A percentile compares a stretch with the other conserved stretches of the same genome.
Conservation (phyloP, 768 basidiomycete species). For the Candolleomyces eurysporus region DNA sequence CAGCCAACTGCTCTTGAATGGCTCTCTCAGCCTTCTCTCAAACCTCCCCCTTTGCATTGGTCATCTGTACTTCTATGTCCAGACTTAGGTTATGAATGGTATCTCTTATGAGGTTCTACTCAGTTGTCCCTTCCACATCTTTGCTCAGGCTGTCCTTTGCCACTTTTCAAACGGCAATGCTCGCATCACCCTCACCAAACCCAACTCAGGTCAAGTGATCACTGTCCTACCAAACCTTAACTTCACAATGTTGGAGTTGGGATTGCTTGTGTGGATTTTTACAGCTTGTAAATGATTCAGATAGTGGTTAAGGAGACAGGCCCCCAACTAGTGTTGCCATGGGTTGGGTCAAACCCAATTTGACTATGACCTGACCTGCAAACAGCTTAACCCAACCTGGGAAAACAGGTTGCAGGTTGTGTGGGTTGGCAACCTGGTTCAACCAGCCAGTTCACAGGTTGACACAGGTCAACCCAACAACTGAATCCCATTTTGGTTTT, state of each 20-base stretch:
- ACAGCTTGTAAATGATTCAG: neutral
- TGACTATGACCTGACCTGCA: too few relatives aligned
- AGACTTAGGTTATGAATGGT: conserved; percentile 18
- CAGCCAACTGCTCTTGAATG: conserved; percentile 14
- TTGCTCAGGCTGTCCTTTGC: conserved; percentile 8
- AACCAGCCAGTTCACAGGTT: too few relatives aligned
- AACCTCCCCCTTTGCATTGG: conserved; percentile 15
- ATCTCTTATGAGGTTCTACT: conserved; percentile 20
- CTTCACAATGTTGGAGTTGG: too few relatives aligned
- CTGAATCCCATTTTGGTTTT: too few relatives aligned
- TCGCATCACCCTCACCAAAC: conserved; percentile 13
- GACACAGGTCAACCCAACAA: too few relatives aligned
- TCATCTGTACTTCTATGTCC: conserved; percentile 15
- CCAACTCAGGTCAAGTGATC: conserved; percentile 11
- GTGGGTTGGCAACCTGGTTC: too few relatives aligned
- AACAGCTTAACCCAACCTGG: too few relatives aligned
- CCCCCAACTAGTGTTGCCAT: too few relatives aligned
- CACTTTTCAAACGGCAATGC: conserved; percentile 6
- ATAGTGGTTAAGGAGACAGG: too few relatives aligned
- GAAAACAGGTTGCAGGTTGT: too few relatives aligned
- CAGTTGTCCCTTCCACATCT: conserved; percentile 18
- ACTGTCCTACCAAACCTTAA: conserved; percentile 10
- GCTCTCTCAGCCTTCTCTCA: conserved; percentile 16
- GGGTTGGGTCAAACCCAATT: too few relatives aligned
- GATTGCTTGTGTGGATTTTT: too few relatives aligned